phyloP scores from a whole-genome alignment of 768 basidiomycete species.

The Rhodosporidiobolus sp. region DNA sequence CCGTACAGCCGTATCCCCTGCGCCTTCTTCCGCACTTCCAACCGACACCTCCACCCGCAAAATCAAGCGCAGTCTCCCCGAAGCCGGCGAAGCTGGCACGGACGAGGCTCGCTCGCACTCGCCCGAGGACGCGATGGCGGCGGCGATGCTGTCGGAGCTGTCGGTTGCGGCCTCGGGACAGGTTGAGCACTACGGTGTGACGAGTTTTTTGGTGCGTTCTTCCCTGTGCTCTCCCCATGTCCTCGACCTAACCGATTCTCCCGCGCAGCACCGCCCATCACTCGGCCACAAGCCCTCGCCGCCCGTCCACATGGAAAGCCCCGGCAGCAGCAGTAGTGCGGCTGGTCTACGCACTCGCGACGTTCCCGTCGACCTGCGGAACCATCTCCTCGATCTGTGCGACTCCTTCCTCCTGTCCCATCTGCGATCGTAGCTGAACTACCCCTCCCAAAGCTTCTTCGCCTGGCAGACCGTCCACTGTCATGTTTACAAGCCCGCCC shows the following conservation, averaged over 20 bases:
- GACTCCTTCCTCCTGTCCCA: not conserved
- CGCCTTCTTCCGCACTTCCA: not conserved
- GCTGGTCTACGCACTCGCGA: not conserved
- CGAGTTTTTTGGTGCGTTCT: not conserved
- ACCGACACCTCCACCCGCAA: not conserved
- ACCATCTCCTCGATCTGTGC: not conserved
- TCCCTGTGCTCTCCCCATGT: not conserved
- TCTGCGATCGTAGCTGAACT: too few relatives aligned
- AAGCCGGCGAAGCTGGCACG: not conserved
- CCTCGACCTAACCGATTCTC: not conserved
- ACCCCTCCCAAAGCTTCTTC: not conserved
- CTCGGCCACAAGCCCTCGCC: not conserved
- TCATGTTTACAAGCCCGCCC: not conserved
- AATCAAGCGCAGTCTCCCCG: not conserved
- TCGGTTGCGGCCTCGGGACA: not conserved
- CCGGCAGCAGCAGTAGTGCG: not conserved
- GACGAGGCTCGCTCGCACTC: not conserved
- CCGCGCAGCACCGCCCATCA: not conserved
- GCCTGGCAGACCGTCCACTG: conserved; percentile 4
- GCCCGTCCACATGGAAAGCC: not conserved
- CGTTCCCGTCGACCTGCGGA: not conserved
- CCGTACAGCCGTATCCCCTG: too few relatives aligned
- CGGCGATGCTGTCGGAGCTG: conserved; percentile 2
- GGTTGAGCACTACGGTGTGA: not conserved
- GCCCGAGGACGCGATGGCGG: not conserved